Evolutionary conservation across 345 rosid species (phyloP), one percentile per base, ranked within the genome.

Genomic region (Salix purpurea): DNA sequence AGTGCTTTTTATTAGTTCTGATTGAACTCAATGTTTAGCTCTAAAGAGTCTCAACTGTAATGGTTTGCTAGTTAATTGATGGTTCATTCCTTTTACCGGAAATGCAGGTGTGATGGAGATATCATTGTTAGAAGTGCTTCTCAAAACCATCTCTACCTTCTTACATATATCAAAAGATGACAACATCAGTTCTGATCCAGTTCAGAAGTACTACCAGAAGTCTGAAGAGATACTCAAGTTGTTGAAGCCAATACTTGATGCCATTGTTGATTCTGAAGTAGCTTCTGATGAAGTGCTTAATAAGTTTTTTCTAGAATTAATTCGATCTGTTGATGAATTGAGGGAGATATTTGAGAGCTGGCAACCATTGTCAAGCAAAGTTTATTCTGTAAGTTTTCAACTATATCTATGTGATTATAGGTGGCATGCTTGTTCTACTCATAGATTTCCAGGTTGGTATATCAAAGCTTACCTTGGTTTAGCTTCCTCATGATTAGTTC

Each of bases 331-430:
- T 76, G 92, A 87, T 72, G 96, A 89, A 70, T 73, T 91, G 73
- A 89, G 74, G 75, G 91, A 92, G 84, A 85, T 85, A 77, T 87
- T 91, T 77, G 90, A 86, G 70, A 88, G 78, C 74, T 90, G 97
- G 90, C 93, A 90, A 76, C 87, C 96, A 7, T 82, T 92, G 81
- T 85, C 84, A 42, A 94, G 98, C 79, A 91, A 91, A 90, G 89
- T 90, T 72, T 88, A 89, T 78, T 91, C 90, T 85, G 99, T 96
- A 86, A 90, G 99, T 85, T 62, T 65, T 39, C 12, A 60, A 75
- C 62, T 23, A 18, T 10, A 5, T 23, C 18, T 75, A 30, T 48
- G 12, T 67, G 18, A n/a, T 81, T 74, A 70, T 44, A n/a, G n/a
- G 34, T 65, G 16, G 75, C 24, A 73, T 39, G 39, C 50, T 26